Evolutionary conservation across 2,329 filamentous ascomycete genomes (phyloP), one percentile per base, ranked within the genome.

Genomic region (Endothia cerciana): DNA sequence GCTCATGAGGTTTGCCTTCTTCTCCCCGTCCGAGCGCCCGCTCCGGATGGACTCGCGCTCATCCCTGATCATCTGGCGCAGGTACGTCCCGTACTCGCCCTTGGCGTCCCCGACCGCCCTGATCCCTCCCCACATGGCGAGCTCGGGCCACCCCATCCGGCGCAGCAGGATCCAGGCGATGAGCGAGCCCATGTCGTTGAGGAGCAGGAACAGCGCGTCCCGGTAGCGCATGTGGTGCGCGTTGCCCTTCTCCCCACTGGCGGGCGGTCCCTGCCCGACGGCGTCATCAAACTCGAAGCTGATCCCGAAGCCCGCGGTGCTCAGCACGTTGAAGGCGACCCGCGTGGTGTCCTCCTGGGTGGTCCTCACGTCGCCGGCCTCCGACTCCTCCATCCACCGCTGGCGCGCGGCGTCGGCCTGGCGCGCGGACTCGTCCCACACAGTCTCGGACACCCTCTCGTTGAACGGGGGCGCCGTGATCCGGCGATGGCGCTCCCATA

Each of bases 371-470:
- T 17, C 36, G 19, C 38, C 51, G 8, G 33, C 36, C 6, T n/a
- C 47, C 13, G 49, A 41, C 19, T 22, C 15, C 4, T 10, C 2
- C 33, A 62, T 19, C 60, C 60, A 62, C 15, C 30, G 6, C 47
- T 15, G 2, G n/a, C 60, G 49, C 13, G 60, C 47, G 22, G 25
- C 60, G 0, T 62, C 47, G 5, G 60, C 60, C 49, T 62, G 60
- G 36, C 60, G 60, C 15, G 36, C 60, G 7, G 60, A 53, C 38
- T 62, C 60, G 22, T 62, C 49, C 60, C 60, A 62, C 22, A 62
- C 60, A 10, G 33, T 40, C 60, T 62, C 47, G 60, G 47, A 55
- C 7, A 62, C 36, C 13, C 60, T 40, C 60, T 62, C 60, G 47
- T 62, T 62, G 49, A 62, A 62, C n/a, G 60, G 60, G 33, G 60